phyloP scores from a whole-genome alignment of 2,329 filamentous ascomycete genomes.

The Calonectria crousiana region DNA sequence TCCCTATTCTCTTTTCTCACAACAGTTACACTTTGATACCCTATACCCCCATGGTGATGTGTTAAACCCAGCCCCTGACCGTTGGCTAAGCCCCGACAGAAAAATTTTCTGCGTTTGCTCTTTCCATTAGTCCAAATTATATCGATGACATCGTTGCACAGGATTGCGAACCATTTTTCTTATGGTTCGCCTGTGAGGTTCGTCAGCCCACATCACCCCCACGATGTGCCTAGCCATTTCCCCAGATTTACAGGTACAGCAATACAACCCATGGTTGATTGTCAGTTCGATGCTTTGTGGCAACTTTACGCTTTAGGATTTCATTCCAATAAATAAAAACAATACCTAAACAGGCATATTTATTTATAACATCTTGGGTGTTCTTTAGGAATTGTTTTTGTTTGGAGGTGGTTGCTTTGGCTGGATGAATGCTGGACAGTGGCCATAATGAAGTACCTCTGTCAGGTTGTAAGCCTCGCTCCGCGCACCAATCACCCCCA shows the following conservation, averaged over 20 bases:
- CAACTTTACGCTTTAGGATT: background rate
- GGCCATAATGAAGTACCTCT: background rate
- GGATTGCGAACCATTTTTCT: slow-evolving; percentile 15
- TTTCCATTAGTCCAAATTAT: background rate
- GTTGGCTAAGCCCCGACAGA: background rate
- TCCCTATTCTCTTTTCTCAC: background rate
- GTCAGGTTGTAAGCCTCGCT: background rate
- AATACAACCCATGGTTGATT: background rate
- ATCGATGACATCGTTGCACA: background rate
- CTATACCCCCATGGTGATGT: background rate
- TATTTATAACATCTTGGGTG: background rate
- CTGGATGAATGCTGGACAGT: background rate
- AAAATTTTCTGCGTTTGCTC: slow-evolving; percentile 1
- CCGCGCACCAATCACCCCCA: slow-evolving; percentile 22
- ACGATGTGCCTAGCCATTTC: slow-evolving; percentile 16
- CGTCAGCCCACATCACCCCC: slow-evolving; percentile 17
- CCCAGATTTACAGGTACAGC: slow-evolving; percentile 17
- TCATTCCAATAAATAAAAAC: background rate
- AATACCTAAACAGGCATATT: background rate
- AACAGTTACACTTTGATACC: background rate
- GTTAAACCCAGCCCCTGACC: background rate
- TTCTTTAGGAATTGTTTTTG: background rate
- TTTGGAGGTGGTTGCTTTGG: background rate
- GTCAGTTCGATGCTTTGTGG: background rate
- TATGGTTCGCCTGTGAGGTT: slow-evolving; percentile 13